Conservation (phyloP, 768 basidiomycete species). For the Scleroderma bovista region DNA sequence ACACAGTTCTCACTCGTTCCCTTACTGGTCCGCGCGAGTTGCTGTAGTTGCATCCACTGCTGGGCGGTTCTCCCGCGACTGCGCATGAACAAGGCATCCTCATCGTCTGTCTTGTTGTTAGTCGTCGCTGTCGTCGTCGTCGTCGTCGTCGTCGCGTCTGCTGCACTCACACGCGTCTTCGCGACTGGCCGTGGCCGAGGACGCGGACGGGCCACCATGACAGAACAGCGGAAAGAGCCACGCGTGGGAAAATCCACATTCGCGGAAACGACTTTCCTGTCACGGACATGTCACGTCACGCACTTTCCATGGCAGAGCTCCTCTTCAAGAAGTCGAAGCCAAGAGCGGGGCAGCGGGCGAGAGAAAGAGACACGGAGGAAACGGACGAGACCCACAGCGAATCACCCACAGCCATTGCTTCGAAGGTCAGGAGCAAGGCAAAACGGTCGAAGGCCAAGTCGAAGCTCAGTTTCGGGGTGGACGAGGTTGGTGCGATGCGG, state of each 20-base stretch:
- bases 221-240: slow-evolving; percentile 6
- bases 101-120: slow-evolving; percentile 36
- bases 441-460: slow-evolving; percentile 65
- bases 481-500: slow-evolving; percentile 57
- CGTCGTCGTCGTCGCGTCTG: slow-evolving; percentile 11
- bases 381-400: slow-evolving; percentile 34
- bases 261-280: slow-evolving; percentile 2
- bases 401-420: slow-evolving; percentile 55
- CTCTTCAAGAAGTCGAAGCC: slow-evolving; percentile 40
- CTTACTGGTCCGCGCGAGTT: slow-evolving; percentile 48
- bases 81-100: slow-evolving; percentile 65
- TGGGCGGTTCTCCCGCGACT: slow-evolving; percentile 53
- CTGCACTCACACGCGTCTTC: slow-evolving; percentile 15
- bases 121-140: slow-evolving; percentile 2
- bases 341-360: slow-evolving; percentile 34
- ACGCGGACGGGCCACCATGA: slow-evolving; percentile 35
- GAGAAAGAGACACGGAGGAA: slow-evolving; percentile 24
- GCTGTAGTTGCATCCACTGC: slow-evolving; percentile 56
- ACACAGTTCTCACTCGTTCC: not conserved
- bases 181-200: slow-evolving; percentile 49
- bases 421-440: slow-evolving; percentile 66
- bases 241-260: slow-evolving; percentile 24
- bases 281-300: slow-evolving; percentile 24
- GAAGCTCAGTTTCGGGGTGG: slow-evolving; percentile 71
- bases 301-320: slow-evolving; percentile 25